phyloP scores from a whole-genome alignment of 2,329 filamentous ascomycete species.

The Penicillium hesseltinei region DNA sequence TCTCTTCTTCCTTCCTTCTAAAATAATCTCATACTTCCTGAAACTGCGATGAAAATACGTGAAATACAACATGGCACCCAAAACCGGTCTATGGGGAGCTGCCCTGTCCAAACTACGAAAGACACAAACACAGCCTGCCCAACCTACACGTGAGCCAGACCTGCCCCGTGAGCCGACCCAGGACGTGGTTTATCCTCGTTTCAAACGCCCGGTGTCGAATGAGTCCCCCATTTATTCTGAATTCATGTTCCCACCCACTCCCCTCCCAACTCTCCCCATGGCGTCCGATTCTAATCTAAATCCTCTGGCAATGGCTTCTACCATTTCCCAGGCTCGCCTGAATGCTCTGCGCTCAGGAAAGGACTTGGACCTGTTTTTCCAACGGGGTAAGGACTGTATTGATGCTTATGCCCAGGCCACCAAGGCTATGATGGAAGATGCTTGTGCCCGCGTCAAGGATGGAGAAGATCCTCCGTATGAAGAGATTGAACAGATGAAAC shows the following conservation, averaged over 20 bases:
- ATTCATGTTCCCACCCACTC: constrained; percentile 1
- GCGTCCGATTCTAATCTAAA: not conserved
- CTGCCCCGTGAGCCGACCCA: not conserved
- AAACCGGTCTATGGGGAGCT: not conserved
- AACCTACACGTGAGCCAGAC: not conserved
- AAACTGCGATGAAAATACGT: not conserved
- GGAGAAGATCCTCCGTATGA: constrained; percentile 3
- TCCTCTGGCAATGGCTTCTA: not conserved
- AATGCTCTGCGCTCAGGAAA: not conserved
- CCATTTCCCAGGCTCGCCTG: not conserved
- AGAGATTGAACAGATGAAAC: constrained; percentile 6
- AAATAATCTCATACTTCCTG: not conserved
- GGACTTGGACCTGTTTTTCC: not conserved
- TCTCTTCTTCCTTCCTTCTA: not conserved
- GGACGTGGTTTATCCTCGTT: not conserved
- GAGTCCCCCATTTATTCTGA: not conserved
- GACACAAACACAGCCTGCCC: not conserved
- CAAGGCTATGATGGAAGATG: constrained; percentile 4
- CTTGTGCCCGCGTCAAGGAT: not conserved
- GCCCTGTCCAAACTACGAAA: not conserved
- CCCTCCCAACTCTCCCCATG: constrained; percentile 17
- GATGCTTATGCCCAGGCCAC: constrained; percentile 3
- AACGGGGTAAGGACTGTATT: not conserved
- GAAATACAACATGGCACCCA: not conserved
- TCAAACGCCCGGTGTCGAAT: not conserved